Conservation (phyloP, 495 filamentous ascomycete genomes). For the Penicillium soppii region DNA sequence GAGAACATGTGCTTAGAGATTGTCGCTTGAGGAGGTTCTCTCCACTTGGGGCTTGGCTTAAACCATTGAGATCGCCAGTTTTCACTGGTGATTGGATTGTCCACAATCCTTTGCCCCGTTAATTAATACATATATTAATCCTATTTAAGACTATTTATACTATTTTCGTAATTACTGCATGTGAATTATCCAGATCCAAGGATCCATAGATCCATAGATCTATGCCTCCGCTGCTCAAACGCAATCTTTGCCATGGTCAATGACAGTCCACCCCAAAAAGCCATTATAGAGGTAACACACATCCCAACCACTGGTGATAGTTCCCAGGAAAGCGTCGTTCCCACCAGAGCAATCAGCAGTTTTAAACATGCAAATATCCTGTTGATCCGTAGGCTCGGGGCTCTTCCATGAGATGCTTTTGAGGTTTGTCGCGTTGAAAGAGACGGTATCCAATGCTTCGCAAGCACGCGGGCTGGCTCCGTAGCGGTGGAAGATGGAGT, state of each 20-base stretch:
- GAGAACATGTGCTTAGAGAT: too few species aligned
- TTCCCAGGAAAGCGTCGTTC: constrained; percentile 2
- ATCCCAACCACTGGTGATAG: constrained; percentile 29
- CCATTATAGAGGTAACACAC: constrained; percentile 29
- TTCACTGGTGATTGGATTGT: too few species aligned
- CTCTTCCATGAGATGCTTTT: constrained; percentile 37
- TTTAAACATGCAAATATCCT: constrained; percentile 29
- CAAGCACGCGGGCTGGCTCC: constrained; percentile 11
- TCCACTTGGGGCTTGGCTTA: neutral
- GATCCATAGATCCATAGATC: neutral
- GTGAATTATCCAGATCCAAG: neutral
- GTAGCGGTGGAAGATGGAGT: constrained; percentile 20
- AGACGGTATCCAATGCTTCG: neutral
- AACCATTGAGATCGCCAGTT: too few species aligned
- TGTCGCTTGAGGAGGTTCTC: too few species aligned
- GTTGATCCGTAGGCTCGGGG: constrained; percentile 5
- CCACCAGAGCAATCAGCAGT: constrained; percentile 14
- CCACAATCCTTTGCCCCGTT: neutral
- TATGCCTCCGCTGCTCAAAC: neutral
- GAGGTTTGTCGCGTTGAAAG: constrained; percentile 15
- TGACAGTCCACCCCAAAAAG: constrained; percentile 25
- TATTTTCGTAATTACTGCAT: neutral
- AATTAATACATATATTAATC: neutral
- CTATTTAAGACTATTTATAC: neutral
- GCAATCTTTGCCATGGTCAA: constrained; percentile 20